Evolutionary conservation across 1,284 basidiomycete genomes (phyloP).

Genomic region (Fomitopsis pinicola): DNA sequence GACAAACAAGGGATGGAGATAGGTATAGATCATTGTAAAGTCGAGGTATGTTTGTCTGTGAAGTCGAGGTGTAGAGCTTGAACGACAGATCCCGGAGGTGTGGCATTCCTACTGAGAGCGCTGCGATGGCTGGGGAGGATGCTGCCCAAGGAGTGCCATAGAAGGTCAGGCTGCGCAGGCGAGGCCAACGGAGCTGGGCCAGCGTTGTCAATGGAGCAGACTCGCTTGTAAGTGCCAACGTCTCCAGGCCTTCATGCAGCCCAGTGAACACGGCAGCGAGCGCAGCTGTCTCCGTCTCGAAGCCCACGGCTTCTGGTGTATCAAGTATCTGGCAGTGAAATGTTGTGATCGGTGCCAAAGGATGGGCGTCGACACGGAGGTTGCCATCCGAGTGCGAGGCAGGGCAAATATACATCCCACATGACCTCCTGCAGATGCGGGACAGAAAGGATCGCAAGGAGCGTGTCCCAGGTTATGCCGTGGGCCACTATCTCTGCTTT

Average conservation of each 20-base stretch:
- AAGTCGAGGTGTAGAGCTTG: no score
- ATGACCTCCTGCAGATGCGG: neutral
- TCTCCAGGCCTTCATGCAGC: neutral
- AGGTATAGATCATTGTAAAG: no score
- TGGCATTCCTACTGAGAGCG: no score
- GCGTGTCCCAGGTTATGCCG: neutral
- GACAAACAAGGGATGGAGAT: neutral
- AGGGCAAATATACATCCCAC: neutral
- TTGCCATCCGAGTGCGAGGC: neutral
- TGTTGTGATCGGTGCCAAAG: neutral
- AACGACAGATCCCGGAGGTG: no score
- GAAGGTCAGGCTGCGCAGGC: no score
- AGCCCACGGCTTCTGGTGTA: neutral
- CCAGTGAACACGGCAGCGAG: neutral
- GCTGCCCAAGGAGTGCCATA: no score
- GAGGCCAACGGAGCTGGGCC: neutral
- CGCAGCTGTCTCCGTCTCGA: neutral
- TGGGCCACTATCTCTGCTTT: neutral
- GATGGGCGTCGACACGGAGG: neutral
- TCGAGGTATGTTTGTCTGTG: no score
- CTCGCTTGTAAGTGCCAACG: neutral
- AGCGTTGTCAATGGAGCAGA: neutral
- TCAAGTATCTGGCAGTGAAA: neutral
- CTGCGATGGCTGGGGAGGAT: no score
- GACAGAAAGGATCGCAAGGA: neutral